Evolutionary conservation across 176 grass and related monocot species (phyloP), one percentile per base, ranked within the genome.

Genomic region (Eleusine indica): DNA sequence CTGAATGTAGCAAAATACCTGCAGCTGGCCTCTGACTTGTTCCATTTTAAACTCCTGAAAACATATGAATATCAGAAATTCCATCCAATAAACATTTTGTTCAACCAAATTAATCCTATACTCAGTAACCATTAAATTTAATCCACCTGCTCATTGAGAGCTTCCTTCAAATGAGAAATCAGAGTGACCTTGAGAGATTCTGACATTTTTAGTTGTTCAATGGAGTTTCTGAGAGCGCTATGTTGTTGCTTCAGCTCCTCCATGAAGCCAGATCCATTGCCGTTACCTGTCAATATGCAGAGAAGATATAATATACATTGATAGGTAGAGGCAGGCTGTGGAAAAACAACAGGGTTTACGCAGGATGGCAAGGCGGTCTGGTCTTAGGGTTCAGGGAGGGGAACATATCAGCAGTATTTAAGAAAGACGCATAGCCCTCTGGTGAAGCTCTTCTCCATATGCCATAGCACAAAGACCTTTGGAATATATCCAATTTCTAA

Each of bases 111-210:
- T 68, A 77, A 85, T 67, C 21, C 29, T 30, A 64, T 13, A 30
- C 22, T 30, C 25, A 64, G 25, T 64, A 64, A 28, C 25, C 61
- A 30, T 84, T 64, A 75, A 80, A 37, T 66, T 30, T 80, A 39
- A 67, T 69, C 43, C 41, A 99, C 96, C 93, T 98, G 93, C 73
- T 98, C 93, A 94, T 83, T 81, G 43, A 98, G 83, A 12, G 89
- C 96, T 81, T 95, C 93, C 87, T 78, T 96, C 73, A 98, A 89
- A 79, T 76, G 58, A 70, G 80, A 73, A 54, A 99, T 77, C 35
- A 99, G 80, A 84, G 81, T 78, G 71, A 68, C 78, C 67, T 93
- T 88, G n/a, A 91, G 91, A 21, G 80, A 81, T 91, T 99, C 94
- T 77, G 77, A 73, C 65, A 78, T 85, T 89, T 90, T 96, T 48